Base-by-base conservation (phyloP, 1,139 yeast species). In the Debaryomycetaceae sp. region DNA sequence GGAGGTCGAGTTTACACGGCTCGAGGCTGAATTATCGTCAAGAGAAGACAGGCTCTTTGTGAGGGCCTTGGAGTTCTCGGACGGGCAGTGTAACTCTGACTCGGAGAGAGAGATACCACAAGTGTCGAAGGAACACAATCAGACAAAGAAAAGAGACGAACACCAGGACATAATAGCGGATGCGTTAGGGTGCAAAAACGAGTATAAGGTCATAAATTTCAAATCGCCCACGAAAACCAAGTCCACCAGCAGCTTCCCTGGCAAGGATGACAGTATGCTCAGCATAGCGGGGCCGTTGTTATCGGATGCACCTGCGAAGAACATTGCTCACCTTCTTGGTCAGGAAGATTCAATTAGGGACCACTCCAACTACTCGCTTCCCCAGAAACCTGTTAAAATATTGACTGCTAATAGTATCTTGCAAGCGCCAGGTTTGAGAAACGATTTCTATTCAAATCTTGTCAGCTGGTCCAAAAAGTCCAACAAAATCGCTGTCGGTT, bases 401-500 rank as follows among this genome's bases (percentile, higher is more conserved):
- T 40, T 45, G 11, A 37, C 45, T 37, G 55, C 53, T 4, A 44
- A 42, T 8, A 39, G 41, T 14, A 39, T 35, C 17, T 59, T 87
- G 17, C 88, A 83, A 53, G 95, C 95, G 0, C 92, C 91, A 0
- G 81, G 81, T 0, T 61, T 89, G 38, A 67, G 85, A 43, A 84
- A 87, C 54, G 96, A 89, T 57, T 89, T 82, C 56, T 89, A 89
- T 59, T 75, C 88, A 1, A 86, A 87, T 52, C 65, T 86, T 37
- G 76, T 88, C 0, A 77, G 91, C 8, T 88, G 96, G 95, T 81
- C 91, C 0, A 57, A 59, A 3, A 55, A 55, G 18, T 62, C 78
- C 1, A 73, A 73, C 19, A 68, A 68, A 26, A 66, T 88, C 0
- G 85, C 84, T 0, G 91, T 88, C 1, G 97, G 92, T 0, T 61